A percentile compares a stretch with the other conserved stretches of the same genome.
Conservation (phyloP, 208 protist genomes). For the Leishmania tropica region DNA sequence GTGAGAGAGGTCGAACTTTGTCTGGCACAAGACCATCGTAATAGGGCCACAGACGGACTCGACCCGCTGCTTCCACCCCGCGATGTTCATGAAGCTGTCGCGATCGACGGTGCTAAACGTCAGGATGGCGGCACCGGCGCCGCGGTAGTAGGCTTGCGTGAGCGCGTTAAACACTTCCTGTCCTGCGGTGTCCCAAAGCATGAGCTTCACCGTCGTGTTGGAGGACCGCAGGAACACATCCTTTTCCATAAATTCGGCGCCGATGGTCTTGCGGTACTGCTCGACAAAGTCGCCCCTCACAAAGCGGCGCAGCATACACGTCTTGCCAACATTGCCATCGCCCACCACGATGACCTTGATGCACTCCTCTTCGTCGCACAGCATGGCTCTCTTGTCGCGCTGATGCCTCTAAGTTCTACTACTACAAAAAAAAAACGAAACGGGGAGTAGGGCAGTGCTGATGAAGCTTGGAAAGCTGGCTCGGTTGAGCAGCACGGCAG, state of each 20-base stretch:
- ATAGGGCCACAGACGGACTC: constrained; percentile 82
- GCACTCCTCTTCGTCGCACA: constrained; percentile 56
- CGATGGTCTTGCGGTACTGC: constrained; percentile 93
- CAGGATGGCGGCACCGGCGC: constrained; percentile 83
- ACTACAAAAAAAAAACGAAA: background rate
- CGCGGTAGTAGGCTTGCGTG: constrained; percentile 94
- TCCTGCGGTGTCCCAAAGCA: constrained; percentile 96
- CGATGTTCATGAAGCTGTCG: constrained; percentile 86
- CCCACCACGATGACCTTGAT: constrained; percentile 96
- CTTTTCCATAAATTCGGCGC: constrained; percentile 94
- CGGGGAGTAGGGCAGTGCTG: background rate
- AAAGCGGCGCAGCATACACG: constrained; percentile 91
- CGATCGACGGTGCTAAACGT: constrained; percentile 92
- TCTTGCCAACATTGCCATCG: constrained; percentile 95
- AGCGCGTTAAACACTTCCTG: constrained; percentile 94
- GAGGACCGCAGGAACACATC: constrained; percentile 68
- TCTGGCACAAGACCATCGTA: constrained; percentile 94
- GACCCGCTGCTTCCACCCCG: constrained; percentile 89
- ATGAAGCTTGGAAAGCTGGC: background rate
- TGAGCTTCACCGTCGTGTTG: constrained; percentile 80
- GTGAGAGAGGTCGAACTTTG: constrained; percentile 93
- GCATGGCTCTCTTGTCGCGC: constrained; percentile 21
- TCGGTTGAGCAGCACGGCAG: background rate
- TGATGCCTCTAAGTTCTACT: background rate
- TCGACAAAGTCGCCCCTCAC: constrained; percentile 90